Base-by-base conservation (phyloP, 2,329 filamentous ascomycete genomes). In the Venturiaceae sp. region DNA sequence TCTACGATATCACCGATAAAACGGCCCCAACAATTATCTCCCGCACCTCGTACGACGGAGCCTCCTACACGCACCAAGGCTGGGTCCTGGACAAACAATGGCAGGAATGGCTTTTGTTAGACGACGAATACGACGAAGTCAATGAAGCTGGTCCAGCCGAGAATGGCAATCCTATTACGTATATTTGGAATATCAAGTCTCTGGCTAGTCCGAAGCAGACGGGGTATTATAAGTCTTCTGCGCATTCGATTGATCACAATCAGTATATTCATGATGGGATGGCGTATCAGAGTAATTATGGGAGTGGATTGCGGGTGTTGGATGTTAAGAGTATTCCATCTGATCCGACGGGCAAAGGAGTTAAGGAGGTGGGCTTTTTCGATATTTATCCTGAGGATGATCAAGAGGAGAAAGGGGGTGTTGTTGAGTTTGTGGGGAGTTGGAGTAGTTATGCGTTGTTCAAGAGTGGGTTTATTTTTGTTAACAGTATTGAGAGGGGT, bases 1-100 rank as follows among this genome's bases (percentile, higher is more conserved):
- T 80, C 57, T 80, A 77, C 65, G 78, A 82, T 56, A 74, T 81
- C 7, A 79, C 75, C 21, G 69, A 80, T 68, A 80, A 80, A 70
- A 69, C 72, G 30, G 64, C 62, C 3, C 69, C 72, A 0, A 73
- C 66, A 21, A 71, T 81, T 60, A 75, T 83, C 62, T 82, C 80
- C 54, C 73, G 73, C 60, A 82, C 79, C 2, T 76, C 75, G 0
- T 83, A 83, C 66, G 74, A 77, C n/a, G 80, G 81, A 41, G 78
- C 77, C n/a, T 66, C 74, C 16, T 84, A 83, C 69, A 82, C 80
- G 1, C 82, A 84, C 65, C 81, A 83, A 64, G 82, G 82, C 6
- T 78, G 77, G 71, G 71, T 83, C 3, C 71, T 81, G 11, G 76
- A 80, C 64, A 65, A 68, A 11, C 65, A 73, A 50, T 74, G 68